These are phyloP conservation scores for Phaseolus lunatus DNA, from an alignment of 306 rosid species.

Conservation along the genomic window DNA sequence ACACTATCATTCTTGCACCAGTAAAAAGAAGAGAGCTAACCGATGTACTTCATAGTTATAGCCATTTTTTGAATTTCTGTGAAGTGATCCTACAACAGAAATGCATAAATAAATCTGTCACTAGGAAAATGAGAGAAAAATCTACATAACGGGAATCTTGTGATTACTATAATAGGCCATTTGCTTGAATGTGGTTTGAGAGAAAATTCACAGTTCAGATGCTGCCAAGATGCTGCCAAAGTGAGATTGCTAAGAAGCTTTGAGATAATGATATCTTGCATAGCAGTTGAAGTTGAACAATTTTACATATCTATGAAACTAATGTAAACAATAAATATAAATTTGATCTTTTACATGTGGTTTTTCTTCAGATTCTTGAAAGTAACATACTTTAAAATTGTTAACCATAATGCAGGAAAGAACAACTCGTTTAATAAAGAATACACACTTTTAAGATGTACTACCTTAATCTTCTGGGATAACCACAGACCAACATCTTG, in stretches of 20 bases:
- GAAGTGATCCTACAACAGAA: conserved; percentile 67
- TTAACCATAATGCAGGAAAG: background rate
- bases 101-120: conserved; percentile 5
- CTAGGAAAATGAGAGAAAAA: background rate
- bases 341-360: background rate
- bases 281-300: background rate
- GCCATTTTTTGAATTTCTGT: conserved; percentile 46
- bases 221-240: background rate
- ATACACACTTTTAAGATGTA: background rate
- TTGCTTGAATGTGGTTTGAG: background rate
- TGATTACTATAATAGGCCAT: background rate
- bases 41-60: conserved; percentile 75
- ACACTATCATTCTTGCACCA: background rate
- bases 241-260: too few relatives aligned
- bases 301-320: conserved; percentile 11
- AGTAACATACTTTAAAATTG: background rate
- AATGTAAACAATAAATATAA: background rate
- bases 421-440: background rate
- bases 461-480: conserved; percentile 72
- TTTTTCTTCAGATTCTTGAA: background rate
- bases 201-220: conserved; percentile 7
- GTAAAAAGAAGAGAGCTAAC: conserved; percentile 40
- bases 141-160: background rate
- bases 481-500: conserved; percentile 78
- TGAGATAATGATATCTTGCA: background rate